Base-by-base conservation (phyloP, 805 yeast species). In the Candida odintsovae region DNA sequence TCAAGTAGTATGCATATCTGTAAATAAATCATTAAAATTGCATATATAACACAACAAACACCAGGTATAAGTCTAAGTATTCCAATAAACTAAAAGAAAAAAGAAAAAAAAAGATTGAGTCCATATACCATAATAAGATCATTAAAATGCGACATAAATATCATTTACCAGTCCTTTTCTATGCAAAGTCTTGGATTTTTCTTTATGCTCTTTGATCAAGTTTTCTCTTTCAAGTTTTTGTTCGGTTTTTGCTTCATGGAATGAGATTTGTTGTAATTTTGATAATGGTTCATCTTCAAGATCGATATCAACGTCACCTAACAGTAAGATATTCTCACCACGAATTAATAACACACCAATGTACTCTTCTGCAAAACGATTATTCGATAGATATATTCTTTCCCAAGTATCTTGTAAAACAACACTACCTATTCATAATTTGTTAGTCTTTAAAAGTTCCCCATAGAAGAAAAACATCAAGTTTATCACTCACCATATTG, bases 301-400 rank as follows among this genome's bases (percentile, higher is more conserved):
- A 60, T 88, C 96, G 51, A 89, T 85, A 65, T 90, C 97, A 51
- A 92, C 77, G 64, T 92, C 97, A 19, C 98, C 99, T 63, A 94
- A 65, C 81, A 90, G 78, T 10, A 90, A 94, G 9, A 94, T 94
- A 58, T 92, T 92, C 65, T 94, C 99, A 51, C 99, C 99, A 67
- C 99, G 84, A 37, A 94, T 83, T 69, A 94, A 77, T 62, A 82
- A 83, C 43, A 88, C 86, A 10, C 96, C 97, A 44, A 85, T 76
- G 43, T 73, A 73, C n/a, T 70, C 71, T 63, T 92, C 96, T 9
- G 86, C 95, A 61, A 82, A 92, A 51, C 76, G 61, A 37, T 69
- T 70, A 15, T 73, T 78, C 16, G 73, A 63, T 53, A 84, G 71
- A 62, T 86, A 86, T 56, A 90, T 79, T 65, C 97, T 78, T 65